Percentiles rank a stretch among this genome's conserved stretches.
Evolutionary conservation across 176 grass and related monocot species (phyloP).

Genomic region (Ananas comosus): DNA sequence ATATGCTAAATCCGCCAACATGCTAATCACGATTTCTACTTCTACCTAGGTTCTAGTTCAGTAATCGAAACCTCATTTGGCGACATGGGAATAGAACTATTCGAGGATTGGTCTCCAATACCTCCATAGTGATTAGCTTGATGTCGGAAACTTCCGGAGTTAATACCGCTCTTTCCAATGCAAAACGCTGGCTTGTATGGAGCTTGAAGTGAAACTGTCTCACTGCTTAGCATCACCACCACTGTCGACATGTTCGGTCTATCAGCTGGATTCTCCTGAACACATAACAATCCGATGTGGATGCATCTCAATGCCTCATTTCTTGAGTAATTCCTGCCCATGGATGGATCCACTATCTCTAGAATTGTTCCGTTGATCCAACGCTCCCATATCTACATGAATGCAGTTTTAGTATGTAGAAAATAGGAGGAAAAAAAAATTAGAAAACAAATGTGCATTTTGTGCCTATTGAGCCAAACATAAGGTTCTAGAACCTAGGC

Average conservation of each 20-base stretch:
- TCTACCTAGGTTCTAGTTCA: conserved; percentile 29
- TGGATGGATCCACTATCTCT: conserved; percentile 19
- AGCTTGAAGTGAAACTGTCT: conserved; percentile 19
- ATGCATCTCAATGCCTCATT: conserved; percentile 25
- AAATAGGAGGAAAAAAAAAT: no score
- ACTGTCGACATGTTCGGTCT: conserved; percentile 27
- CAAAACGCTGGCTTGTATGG: conserved; percentile 25
- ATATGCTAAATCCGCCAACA: no score
- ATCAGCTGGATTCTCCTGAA: conserved; percentile 20
- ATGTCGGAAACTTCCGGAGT: neutral
- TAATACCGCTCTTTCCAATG: conserved; percentile 2
- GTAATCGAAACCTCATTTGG: conserved; percentile 32
- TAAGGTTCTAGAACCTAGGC: no score
- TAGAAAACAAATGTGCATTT: no score
- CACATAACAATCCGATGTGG: conserved; percentile 24
- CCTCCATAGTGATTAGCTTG: neutral
- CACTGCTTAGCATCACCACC: conserved; percentile 24
- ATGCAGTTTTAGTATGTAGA: neutral
- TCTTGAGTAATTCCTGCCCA: conserved; percentile 11
- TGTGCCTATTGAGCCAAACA: no score
- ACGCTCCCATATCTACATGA: conserved; percentile 22
- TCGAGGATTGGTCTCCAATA: neutral
- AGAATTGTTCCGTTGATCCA: conserved; percentile 9
- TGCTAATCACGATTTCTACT: neutral
- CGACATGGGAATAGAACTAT: neutral